Evolutionary conservation across 768 basidiomycete species (phyloP).

Genomic region (Hydnomerulius pinastri): DNA sequence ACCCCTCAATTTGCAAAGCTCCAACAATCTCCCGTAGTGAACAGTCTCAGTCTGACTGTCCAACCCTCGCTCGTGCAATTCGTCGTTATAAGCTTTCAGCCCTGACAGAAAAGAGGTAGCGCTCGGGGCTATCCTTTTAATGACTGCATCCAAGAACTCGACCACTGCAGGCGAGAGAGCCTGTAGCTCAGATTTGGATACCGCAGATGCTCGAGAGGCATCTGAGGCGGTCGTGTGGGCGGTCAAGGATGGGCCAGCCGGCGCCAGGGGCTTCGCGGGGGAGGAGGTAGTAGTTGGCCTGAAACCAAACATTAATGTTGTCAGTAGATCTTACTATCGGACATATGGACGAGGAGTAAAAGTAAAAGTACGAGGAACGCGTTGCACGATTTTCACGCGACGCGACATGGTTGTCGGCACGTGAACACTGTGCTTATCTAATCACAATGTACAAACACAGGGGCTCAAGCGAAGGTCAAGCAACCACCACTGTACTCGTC

Average conservation of each 20-base stretch:
- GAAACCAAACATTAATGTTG: conserved; percentile 43
- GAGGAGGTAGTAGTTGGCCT: conserved; percentile 51
- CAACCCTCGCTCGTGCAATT: conserved; percentile 72
- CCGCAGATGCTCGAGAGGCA: conserved; percentile 41
- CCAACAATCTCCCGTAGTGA: conserved; percentile 80
- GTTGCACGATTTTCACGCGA: conserved; percentile 24
- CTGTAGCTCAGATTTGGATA: conserved; percentile 50
- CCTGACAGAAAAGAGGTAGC: conserved; percentile 78
- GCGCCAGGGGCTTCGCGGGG: conserved; percentile 35
- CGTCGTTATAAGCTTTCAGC: conserved; percentile 85
- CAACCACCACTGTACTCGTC: no score
- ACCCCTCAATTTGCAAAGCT: conserved; percentile 80
- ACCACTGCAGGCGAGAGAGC: conserved; percentile 58
- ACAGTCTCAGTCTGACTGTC: conserved; percentile 76
- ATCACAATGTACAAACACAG: conserved; percentile 1
- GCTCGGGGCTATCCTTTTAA: conserved; percentile 61
- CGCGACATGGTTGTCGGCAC: conserved; percentile 19
- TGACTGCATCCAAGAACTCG: conserved; percentile 73
- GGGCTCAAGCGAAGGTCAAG: no score
- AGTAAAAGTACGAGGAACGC: conserved; percentile 11
- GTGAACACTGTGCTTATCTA: conserved; percentile 27
- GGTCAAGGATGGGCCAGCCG: conserved; percentile 14
- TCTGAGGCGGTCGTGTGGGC: conserved; percentile 28
- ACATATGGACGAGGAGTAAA: conserved; percentile 3
- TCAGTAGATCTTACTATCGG: conserved; percentile 1